Percentiles rank a stretch among this genome's conserved stretches.
phyloP scores from a whole-genome alignment of 2,329 filamentous ascomycete species.

The Fusarium sp. region DNA sequence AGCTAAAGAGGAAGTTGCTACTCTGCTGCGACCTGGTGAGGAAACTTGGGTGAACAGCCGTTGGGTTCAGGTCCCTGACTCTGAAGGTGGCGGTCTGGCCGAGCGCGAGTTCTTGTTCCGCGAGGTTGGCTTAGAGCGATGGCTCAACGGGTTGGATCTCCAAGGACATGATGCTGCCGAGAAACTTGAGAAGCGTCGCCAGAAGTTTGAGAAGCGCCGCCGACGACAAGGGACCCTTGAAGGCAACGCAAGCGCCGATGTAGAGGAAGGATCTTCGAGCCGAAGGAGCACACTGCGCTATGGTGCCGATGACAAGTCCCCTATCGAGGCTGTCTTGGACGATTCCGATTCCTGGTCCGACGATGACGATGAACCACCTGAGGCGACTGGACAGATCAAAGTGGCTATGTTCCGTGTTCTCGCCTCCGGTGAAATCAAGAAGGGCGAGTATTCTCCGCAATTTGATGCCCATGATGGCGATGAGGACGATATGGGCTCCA shows the following conservation, averaged over 20 bases:
- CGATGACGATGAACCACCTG: constrained; percentile 88
- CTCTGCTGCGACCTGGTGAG: constrained; percentile 88
- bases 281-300: constrained; percentile 77
- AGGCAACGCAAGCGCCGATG: constrained; percentile 49
- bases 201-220: constrained; percentile 78
- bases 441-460: constrained; percentile 96
- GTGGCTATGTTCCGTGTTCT: constrained; percentile 95
- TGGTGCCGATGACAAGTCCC: constrained; percentile 78
- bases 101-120: constrained; percentile 98
- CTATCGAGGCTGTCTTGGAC: constrained; percentile 74
- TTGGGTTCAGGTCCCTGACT: constrained; percentile 93
- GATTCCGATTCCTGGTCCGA: constrained; percentile 82
- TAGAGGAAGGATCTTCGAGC: constrained; percentile 57
- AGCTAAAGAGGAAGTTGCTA: constrained; percentile 96
- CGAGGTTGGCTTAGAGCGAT: constrained; percentile 94
- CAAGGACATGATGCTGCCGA: constrained; percentile 91
- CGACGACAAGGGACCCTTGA: constrained; percentile 68
- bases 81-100: constrained; percentile 91
- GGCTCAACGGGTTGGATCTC: constrained; percentile 96
- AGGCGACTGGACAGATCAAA: constrained; percentile 97
- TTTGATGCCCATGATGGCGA: constrained; percentile 98
- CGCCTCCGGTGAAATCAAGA: constrained; percentile 96
- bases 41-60: constrained; percentile 99
- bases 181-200: constrained; percentile 87
- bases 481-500: constrained; percentile 67